These are phyloP conservation scores for Populus ilicifolia DNA, from an alignment of 345 rosid genomes.

Conservation along the genomic window DNA sequence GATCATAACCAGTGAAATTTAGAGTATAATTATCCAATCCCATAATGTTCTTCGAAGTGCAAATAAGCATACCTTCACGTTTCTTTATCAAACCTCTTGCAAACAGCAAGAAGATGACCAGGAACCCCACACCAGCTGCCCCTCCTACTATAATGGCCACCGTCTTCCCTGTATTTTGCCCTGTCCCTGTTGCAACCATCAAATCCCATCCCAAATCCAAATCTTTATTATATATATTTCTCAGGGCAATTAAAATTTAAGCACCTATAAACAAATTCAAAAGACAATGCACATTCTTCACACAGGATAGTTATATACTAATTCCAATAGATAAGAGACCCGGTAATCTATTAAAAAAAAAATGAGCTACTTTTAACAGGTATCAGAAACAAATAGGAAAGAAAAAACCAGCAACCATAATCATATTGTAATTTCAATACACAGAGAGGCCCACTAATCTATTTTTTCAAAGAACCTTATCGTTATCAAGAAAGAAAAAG, in stretches of 20 bases:
- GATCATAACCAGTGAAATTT: not conserved
- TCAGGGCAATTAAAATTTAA: not conserved
- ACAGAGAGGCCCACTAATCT: too few relatives aligned
- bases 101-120: constrained; percentile 77
- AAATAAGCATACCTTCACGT: constrained; percentile 54
- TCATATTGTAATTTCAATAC: too few relatives aligned
- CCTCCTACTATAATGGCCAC: constrained; percentile 99
- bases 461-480: too few relatives aligned
- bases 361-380: not conserved
- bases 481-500: too few relatives aligned
- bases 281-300: not conserved
- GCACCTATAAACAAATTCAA: not conserved
- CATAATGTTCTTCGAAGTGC: not conserved
- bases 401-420: not conserved
- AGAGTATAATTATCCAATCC: not conserved
- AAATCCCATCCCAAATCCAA: constrained; percentile 2
- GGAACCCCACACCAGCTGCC: constrained; percentile 82
- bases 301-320: not conserved
- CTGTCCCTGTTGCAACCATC: constrained; percentile 43
- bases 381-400: not conserved
- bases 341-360: not conserved
- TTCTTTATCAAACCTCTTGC: constrained; percentile 75
- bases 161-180: constrained; percentile 73
- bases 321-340: not conserved
- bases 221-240: not conserved